A percentile compares a stretch with the other conserved stretches of the same genome.
Conservation (phyloP, 768 basidiomycete species). For the Pleurotus djamor region DNA sequence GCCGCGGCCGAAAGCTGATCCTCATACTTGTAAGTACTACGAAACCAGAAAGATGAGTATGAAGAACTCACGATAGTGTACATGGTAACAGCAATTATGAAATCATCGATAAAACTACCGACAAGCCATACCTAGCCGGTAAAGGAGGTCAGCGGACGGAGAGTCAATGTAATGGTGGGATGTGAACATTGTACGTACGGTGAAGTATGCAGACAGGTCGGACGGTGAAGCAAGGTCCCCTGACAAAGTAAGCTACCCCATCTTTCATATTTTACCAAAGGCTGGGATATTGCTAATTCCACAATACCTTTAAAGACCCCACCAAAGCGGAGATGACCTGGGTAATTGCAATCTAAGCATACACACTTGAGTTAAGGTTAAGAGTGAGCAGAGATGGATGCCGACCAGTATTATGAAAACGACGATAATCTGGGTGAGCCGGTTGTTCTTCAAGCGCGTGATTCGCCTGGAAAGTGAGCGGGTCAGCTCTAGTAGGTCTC, state of each 20-base stretch:
- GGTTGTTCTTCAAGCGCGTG: not conserved
- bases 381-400: not conserved
- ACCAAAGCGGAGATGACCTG: not conserved
- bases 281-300: not conserved
- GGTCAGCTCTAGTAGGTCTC: no score
- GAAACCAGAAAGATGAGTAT: not conserved
- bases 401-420: not conserved
- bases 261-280: not conserved
- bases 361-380: no score
- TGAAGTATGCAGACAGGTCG: not conserved
- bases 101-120: not conserved
- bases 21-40: not conserved
- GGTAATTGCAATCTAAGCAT: not conserved
- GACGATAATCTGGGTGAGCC: not conserved
- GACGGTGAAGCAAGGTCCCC: not conserved
- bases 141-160: not conserved
- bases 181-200: not conserved
- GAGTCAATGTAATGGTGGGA: not conserved
- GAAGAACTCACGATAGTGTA: not conserved
- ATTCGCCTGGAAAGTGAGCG: not conserved
- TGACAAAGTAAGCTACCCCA: not conserved
- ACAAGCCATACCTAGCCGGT: not conserved
- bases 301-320: not conserved
- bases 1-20: not conserved
- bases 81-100: not conserved